Conservation (phyloP, 306 rosid genomes). For the Arachis stenosperma region DNA sequence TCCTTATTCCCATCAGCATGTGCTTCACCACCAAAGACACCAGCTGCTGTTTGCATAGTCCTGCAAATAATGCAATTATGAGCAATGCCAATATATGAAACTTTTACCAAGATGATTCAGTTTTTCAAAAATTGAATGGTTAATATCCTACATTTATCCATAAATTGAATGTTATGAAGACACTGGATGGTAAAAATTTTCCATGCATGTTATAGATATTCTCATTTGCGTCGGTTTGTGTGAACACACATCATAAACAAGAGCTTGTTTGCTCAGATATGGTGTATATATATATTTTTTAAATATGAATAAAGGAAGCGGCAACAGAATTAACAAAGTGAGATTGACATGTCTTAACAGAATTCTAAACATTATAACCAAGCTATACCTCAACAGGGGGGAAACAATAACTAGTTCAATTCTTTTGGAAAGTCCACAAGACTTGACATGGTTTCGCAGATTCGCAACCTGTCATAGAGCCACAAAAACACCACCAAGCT, state of each 20-base stretch:
- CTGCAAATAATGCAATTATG: constrained; percentile 48
- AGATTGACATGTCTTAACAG: neutral
- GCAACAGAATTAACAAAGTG: constrained; percentile 1
- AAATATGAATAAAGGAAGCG: neutral
- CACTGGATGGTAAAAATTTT: neutral
- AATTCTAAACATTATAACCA: constrained; percentile 21
- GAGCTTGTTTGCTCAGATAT: no score
- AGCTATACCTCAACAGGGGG: constrained; percentile 76
- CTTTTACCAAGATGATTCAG: neutral
- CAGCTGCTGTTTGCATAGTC: constrained; percentile 97
- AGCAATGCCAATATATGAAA: constrained; percentile 24
- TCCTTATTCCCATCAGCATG: constrained; percentile 50
- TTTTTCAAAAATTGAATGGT: no score
- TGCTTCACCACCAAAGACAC: constrained; percentile 79
- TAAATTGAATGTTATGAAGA: neutral
- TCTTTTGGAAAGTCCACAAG: constrained; percentile 59
- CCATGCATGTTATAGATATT: neutral
- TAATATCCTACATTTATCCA: no score
- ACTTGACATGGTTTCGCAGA: constrained; percentile 72
- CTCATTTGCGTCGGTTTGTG: neutral
- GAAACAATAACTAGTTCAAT: constrained; percentile 75
- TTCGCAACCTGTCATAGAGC: constrained; percentile 62
- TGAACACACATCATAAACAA: neutral
- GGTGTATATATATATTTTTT: neutral
- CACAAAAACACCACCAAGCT: constrained; percentile 15